phyloP scores from a whole-genome alignment of 2,329 filamentous ascomycete species.

The Phialophora verrucosa region DNA sequence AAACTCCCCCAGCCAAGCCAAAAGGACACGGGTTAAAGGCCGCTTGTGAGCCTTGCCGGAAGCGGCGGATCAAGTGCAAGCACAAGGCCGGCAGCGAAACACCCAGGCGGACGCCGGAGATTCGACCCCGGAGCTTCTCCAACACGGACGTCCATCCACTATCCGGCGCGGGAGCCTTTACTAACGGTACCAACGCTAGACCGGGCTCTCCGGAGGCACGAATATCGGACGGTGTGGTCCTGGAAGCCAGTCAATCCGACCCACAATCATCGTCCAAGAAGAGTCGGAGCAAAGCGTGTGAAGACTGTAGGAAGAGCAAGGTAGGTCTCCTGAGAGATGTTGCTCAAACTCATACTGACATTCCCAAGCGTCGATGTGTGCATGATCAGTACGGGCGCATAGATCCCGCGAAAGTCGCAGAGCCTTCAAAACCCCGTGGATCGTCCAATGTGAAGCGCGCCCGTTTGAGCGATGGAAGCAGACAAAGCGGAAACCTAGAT shows the following conservation, averaged over 20 bases:
- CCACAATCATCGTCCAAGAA: slow-evolving; percentile 55
- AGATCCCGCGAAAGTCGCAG: slow-evolving; percentile 67
- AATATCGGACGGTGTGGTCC: slow-evolving; percentile 15
- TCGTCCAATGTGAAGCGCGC: slow-evolving; percentile 60
- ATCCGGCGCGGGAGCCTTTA: slow-evolving; percentile 8
- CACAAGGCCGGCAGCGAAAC: slow-evolving; percentile 61
- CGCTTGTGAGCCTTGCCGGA: slow-evolving; percentile 67
- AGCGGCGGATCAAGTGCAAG: slow-evolving; percentile 66
- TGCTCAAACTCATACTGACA: slow-evolving; percentile 36
- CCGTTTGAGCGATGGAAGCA: slow-evolving; percentile 51
- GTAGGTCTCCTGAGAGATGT: slow-evolving; percentile 49
- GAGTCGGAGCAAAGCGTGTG: slow-evolving; percentile 67
- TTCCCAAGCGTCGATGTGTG: slow-evolving; percentile 65
- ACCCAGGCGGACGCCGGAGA: slow-evolving; percentile 42
- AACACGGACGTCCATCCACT: slow-evolving; percentile 30
- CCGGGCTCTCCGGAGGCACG: slow-evolving; percentile 17
- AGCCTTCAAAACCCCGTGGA: slow-evolving; percentile 65
- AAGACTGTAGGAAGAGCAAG: slow-evolving; percentile 71
- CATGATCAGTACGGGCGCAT: slow-evolving; percentile 69
- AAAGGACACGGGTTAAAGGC: slow-evolving; percentile 47
- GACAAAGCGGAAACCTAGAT: slow-evolving; percentile 42
- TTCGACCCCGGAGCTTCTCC: slow-evolving; percentile 37
- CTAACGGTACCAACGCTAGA: slow-evolving; percentile 21
- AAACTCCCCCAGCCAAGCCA: slow-evolving; percentile 48
- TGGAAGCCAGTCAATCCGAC: slow-evolving; percentile 15